Conservation (phyloP, 2,329 filamentous ascomycete species). For the Epichloe typhina region DNA sequence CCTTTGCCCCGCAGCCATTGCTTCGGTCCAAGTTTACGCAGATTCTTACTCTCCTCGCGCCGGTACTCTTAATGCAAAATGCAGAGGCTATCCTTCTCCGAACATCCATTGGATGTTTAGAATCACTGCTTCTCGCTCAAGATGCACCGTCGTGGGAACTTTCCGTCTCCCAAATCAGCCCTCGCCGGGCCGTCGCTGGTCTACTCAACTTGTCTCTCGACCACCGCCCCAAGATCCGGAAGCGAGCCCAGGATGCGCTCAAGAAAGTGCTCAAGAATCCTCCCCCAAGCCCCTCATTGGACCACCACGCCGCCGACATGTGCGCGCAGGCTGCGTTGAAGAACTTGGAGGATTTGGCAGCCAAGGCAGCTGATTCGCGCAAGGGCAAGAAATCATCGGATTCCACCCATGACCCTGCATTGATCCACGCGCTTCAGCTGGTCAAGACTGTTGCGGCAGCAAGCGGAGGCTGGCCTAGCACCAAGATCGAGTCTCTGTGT, state of each 20-base stretch:
- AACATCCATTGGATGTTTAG: slow-evolving; percentile 83
- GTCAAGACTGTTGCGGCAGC: slow-evolving; percentile 80
- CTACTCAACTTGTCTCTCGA: slow-evolving; percentile 77
- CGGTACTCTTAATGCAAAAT: slow-evolving; percentile 65
- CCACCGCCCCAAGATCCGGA: slow-evolving; percentile 82
- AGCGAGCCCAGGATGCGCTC: slow-evolving; percentile 81
- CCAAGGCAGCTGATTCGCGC: slow-evolving; percentile 45
- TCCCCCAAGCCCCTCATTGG: slow-evolving; percentile 85
- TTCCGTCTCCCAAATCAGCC: slow-evolving; percentile 68
- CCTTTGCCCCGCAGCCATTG: slow-evolving; percentile 70
- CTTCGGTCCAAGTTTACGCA: slow-evolving; percentile 91
- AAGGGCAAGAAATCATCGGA: slow-evolving; percentile 50
- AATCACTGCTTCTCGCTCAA: slow-evolving; percentile 82
- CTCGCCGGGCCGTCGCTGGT: slow-evolving; percentile 74
- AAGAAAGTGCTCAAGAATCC: slow-evolving; percentile 70
- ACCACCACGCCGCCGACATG: slow-evolving; percentile 92
- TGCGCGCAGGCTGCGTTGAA: slow-evolving; percentile 83
- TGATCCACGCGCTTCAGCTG: slow-evolving; percentile 86
- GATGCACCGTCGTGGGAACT: slow-evolving; percentile 81
- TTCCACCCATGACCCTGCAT: slow-evolving; percentile 58
- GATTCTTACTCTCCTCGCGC: slow-evolving; percentile 76
- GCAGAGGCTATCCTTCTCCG: slow-evolving; percentile 78
- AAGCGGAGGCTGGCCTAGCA: slow-evolving; percentile 89
- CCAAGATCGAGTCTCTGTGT: slow-evolving; percentile 85
- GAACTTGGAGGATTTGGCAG: slow-evolving; percentile 62